phyloP scores from a whole-genome alignment of 2,329 filamentous ascomycete genomes.

The Didymosphaeria variabile region DNA sequence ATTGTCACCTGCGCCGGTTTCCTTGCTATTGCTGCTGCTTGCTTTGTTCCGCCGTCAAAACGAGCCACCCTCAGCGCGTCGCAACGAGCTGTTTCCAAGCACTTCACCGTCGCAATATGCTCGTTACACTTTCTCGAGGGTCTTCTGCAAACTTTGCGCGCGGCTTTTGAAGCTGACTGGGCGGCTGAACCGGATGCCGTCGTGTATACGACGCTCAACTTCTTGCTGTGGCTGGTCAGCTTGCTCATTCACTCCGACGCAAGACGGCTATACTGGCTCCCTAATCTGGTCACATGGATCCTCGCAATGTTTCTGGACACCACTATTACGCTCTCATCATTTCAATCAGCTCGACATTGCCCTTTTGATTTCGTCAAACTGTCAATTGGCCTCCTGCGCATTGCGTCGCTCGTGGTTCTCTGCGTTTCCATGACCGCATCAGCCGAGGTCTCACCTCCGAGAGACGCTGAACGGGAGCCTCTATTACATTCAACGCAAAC shows the following conservation, averaged over 20 bases:
- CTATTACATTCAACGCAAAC: not conserved
- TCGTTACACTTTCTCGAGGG: not conserved
- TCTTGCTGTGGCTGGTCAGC: conserved; percentile 8
- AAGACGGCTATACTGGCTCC: conserved; percentile 6
- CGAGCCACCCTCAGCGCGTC: not conserved
- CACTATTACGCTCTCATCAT: not conserved
- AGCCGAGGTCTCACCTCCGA: not conserved
- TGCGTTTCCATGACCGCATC: not conserved
- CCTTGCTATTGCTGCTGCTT: not conserved
- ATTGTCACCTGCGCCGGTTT: not conserved
- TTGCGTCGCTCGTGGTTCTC: conserved; percentile 1
- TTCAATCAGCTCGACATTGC: not conserved
- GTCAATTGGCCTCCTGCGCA: not conserved
- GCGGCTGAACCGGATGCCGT: not conserved
- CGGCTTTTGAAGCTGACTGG: not conserved
- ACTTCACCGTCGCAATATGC: not conserved
- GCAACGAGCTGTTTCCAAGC: not conserved
- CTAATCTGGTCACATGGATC: not conserved
- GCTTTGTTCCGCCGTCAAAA: conserved; percentile 7
- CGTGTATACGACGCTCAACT: conserved; percentile 7
- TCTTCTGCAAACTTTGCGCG: not conserved
- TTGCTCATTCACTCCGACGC: conserved; percentile 17
- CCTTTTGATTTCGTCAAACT: not conserved
- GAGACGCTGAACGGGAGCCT: not conserved
- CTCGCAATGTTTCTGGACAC: not conserved